Conservation (phyloP, 495 filamentous ascomycete species). For the Saxophila tyrrhenica region DNA sequence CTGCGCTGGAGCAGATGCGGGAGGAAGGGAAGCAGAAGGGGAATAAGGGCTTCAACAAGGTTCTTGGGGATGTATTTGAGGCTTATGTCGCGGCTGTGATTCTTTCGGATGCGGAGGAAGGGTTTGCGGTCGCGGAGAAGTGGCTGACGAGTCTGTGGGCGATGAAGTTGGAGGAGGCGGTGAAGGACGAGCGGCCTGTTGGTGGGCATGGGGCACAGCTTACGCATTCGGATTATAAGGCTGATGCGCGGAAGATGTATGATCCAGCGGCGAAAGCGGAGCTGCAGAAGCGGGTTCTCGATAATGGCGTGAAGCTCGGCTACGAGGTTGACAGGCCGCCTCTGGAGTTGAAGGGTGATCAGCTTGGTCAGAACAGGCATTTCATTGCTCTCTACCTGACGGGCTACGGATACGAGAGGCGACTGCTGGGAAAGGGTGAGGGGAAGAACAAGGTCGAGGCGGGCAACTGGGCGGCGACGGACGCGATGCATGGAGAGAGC, state of each 20-base stretch:
- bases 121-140: constrained; percentile 44
- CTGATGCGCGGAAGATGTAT: constrained; percentile 21
- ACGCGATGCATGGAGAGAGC: constrained; percentile 42
- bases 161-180: constrained; percentile 29
- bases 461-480: constrained; percentile 55
- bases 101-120: constrained; percentile 47
- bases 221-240: constrained; percentile 18
- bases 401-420: constrained; percentile 58
- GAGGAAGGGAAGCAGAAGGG: constrained; percentile 17
- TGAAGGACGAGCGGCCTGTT: constrained; percentile 20
- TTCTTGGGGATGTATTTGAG: constrained; percentile 75
- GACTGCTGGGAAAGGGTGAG: constrained; percentile 54
- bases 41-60: constrained; percentile 50
- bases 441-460: constrained; percentile 64
- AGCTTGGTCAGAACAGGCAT: constrained; percentile 42
- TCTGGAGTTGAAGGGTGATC: constrained; percentile 39
- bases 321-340: constrained; percentile 49
- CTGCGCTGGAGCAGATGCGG: constrained; percentile 11
- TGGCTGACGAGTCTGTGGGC: constrained; percentile 68
- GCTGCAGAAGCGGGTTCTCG: constrained; percentile 45
- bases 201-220: constrained; percentile 1
- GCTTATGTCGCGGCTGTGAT: constrained; percentile 73
- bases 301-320: constrained; percentile 42
- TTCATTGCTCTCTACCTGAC: constrained; percentile 62
- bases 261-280: constrained; percentile 38